These are phyloP conservation scores for Colletotrichum somersetense DNA, from an alignment of 2,329 filamentous ascomycete species.

Conservation along the genomic window DNA sequence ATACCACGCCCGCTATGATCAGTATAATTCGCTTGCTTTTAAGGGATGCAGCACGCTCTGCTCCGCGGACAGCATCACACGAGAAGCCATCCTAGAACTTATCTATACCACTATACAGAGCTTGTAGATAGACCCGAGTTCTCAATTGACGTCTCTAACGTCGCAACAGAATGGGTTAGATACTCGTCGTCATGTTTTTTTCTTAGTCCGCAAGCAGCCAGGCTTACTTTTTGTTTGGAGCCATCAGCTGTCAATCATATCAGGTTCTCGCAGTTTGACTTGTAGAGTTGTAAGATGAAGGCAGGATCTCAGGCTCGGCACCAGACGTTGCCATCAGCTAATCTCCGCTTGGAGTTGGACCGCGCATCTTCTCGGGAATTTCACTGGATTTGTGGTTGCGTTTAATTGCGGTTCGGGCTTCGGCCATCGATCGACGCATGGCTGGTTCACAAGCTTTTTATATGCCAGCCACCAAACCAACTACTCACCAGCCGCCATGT, in stretches of 20 bases:
- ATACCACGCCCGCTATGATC: background rate
- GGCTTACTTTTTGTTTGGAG: background rate
- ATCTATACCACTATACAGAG: background rate
- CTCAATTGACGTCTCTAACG: too few relatives aligned
- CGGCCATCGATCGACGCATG: background rate
- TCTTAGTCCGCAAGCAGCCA: background rate
- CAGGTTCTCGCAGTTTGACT: background rate
- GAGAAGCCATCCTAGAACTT: constrained; percentile 2
- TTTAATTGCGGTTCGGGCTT: background rate
- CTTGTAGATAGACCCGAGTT: background rate
- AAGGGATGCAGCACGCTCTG: constrained; percentile 8
- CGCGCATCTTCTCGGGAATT: background rate
- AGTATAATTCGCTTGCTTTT: constrained; percentile 4
- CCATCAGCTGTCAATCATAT: too few relatives aligned
- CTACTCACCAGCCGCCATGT: background rate
- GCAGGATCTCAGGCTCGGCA: background rate
- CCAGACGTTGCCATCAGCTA: background rate
- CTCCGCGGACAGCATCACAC: background rate
- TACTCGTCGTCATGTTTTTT: background rate
- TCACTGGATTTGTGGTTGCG: background rate
- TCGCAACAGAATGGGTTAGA: background rate
- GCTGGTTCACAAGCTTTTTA: background rate
- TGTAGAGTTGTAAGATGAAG: background rate
- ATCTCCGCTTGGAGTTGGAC: background rate
- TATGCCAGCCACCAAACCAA: background rate